Evolutionary conservation across 768 basidiomycete genomes (phyloP).

Genomic region (Lactarius tabidus): DNA sequence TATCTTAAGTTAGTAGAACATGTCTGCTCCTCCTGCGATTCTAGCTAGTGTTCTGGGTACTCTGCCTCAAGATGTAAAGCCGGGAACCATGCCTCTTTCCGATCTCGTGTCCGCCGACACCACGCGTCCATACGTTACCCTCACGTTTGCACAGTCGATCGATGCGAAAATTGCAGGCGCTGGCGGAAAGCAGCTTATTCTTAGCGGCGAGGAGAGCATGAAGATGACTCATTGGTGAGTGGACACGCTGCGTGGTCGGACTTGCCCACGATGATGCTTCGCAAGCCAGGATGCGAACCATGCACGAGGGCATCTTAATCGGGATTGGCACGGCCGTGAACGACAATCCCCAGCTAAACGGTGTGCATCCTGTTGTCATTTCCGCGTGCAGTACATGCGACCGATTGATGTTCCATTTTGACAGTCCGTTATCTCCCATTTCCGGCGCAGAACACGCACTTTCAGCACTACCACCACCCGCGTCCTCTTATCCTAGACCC

Average conservation of each 20-base stretch:
- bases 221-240: conserved; percentile 89
- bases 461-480: conserved; percentile 49
- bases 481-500: conserved; percentile 84
- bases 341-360: conserved; percentile 93
- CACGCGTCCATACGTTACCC: conserved; percentile 58
- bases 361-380: conserved; percentile 39
- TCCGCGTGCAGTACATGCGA: conserved; percentile 2
- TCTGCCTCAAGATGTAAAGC: conserved; percentile 8
- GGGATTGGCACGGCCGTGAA: conserved; percentile 87
- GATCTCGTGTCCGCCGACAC: conserved; percentile 17
- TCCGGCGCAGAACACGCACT: conserved; percentile 27
- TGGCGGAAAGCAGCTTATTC: conserved; percentile 65
- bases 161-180: conserved; percentile 86
- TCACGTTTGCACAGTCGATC: conserved; percentile 82
- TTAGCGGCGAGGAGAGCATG: conserved; percentile 87
- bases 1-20: background rate
- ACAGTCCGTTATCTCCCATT: conserved; percentile 55
- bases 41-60: conserved; percentile 18
- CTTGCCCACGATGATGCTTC: background rate
- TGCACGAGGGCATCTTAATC: conserved; percentile 91
- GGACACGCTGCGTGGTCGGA: background rate
- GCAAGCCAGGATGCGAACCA: conserved; percentile 70
- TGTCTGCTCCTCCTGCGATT: conserved; percentile 18
- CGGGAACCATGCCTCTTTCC: conserved; percentile 21
- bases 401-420: conserved; percentile 5